Evolutionary conservation across 2,329 filamentous ascomycete species (phyloP).

Genomic region (Teratosphaeria destructans): DNA sequence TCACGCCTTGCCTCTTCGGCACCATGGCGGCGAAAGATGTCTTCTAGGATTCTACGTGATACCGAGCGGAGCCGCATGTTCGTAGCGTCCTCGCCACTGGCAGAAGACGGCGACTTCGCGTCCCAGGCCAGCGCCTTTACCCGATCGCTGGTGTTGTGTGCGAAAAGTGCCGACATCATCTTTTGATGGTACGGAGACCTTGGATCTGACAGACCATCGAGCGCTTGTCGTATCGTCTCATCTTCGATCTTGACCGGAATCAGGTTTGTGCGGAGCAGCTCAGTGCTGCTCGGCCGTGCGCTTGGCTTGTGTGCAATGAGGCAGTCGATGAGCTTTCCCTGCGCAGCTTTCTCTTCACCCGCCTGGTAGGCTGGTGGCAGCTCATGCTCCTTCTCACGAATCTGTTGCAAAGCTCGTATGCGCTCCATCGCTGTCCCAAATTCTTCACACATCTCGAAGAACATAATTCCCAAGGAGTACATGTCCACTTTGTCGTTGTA

Average conservation of each 20-base stretch:
- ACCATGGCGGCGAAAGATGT: constrained; percentile 80
- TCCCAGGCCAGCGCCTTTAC: constrained; percentile 59
- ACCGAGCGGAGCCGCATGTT: constrained; percentile 27
- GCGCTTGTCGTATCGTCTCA: constrained; percentile 73
- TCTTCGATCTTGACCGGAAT: constrained; percentile 88
- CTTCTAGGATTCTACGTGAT: constrained; percentile 62
- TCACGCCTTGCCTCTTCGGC: constrained; percentile 71
- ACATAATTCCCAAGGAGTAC: constrained; percentile 94
- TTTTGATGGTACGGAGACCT: constrained; percentile 82
- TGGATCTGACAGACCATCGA: constrained; percentile 71
- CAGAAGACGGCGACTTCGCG: constrained; percentile 18
- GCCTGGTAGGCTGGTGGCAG: constrained; percentile 64
- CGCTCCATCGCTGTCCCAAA: constrained; percentile 54
- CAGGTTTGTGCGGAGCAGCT: constrained; percentile 75
- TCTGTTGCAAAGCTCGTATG: constrained; percentile 53
- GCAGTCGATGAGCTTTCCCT: constrained; percentile 67
- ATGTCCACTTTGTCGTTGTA: constrained; percentile 97
- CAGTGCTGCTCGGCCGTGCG: constrained; percentile 69
- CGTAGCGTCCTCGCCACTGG: constrained; percentile 10
- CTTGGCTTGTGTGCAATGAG: constrained; percentile 74
- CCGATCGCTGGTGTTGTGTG: constrained; percentile 37
- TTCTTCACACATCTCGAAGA: constrained; percentile 87
- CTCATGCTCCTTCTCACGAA: constrained; percentile 56
- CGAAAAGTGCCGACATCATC: constrained; percentile 75
- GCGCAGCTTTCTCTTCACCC: constrained; percentile 54